A percentile compares a stretch with the other conserved stretches of the same genome.
These are phyloP conservation scores for Jaltomata sinuosa DNA, from an alignment of 257 asterid genomes.

Conservation along the genomic window DNA sequence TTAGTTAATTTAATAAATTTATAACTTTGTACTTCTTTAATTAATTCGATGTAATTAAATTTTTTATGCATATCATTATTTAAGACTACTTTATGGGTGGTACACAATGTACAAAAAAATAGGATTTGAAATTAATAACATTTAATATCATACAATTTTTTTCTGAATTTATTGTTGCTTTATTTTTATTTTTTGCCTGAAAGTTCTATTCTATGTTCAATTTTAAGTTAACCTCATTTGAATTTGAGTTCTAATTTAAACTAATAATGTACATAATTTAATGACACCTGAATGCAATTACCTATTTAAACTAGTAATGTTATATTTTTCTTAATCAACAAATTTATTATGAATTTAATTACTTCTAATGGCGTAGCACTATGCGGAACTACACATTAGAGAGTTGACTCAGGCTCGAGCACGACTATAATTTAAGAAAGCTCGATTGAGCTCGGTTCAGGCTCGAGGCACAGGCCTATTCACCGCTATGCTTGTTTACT, in stretches of 20 bases:
- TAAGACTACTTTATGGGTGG: not conserved
- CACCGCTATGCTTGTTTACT: not conserved
- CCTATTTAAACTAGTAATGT: not conserved
- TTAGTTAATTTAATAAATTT: not conserved
- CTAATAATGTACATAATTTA: not conserved
- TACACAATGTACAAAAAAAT: not conserved
- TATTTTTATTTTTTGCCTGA: not conserved
- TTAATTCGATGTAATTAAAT: not conserved
- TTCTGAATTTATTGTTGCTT: not conserved
- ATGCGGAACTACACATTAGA: not conserved
- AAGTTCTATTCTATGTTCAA: not conserved
- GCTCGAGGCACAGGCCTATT: not conserved
- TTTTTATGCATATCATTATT: not conserved
- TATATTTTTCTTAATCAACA: not conserved
- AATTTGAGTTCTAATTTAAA: not conserved
- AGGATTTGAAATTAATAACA: not conserved
- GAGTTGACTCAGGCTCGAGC: not conserved
- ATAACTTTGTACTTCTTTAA: not conserved
- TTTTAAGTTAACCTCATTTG: not conserved
- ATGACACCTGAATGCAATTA: not conserved
- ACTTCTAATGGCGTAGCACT: not conserved
- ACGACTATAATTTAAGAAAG: not conserved
- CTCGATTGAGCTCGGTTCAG: not conserved
- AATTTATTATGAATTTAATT: not conserved
- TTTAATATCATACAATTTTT: not conserved